Percentiles rank a stretch among this genome's conserved stretches.
Conservation (phyloP, 768 basidiomycete genomes). For the Phaeotremella skinneri region DNA sequence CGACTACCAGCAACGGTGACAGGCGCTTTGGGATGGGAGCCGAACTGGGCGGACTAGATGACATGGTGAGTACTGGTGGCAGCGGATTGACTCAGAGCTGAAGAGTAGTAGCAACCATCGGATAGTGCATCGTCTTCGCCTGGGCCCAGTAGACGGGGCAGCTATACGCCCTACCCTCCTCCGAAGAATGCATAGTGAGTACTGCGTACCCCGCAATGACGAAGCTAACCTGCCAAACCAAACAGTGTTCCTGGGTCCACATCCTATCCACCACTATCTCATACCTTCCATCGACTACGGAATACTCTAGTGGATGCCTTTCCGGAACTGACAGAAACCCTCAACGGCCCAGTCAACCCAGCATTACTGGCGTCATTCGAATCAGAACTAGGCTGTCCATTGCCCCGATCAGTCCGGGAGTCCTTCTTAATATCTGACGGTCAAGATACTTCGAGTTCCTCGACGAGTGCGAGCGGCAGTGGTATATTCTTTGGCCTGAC, state of each 20-base stretch:
- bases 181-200: constrained; percentile 32
- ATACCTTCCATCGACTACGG: constrained; percentile 80
- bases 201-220: neutral
- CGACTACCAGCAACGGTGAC: constrained; percentile 54
- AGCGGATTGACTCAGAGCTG: neutral
- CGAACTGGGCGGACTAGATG: constrained; percentile 10
- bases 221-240: neutral
- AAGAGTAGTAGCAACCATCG: constrained; percentile 4
- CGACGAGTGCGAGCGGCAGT: constrained; percentile 61
- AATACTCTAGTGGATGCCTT: constrained; percentile 80
- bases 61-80: constrained; percentile 16
- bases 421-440: constrained; percentile 85
- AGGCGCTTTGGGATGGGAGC: constrained; percentile 15
- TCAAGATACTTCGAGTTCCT: constrained; percentile 65
- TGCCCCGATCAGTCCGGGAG: constrained; percentile 85
- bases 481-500: constrained; percentile 95
- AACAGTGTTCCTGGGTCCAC: constrained; percentile 25
- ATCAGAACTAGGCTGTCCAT: constrained; percentile 67
- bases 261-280: constrained; percentile 71
- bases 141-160: constrained; percentile 40
- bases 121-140: constrained; percentile 41
- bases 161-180: constrained; percentile 30
- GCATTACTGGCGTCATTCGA: constrained; percentile 78
- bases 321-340: constrained; percentile 90
- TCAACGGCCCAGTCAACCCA: constrained; percentile 84